Conservation (phyloP, 163 green algal genomes). For the Trebouxia gelatinosa region DNA sequence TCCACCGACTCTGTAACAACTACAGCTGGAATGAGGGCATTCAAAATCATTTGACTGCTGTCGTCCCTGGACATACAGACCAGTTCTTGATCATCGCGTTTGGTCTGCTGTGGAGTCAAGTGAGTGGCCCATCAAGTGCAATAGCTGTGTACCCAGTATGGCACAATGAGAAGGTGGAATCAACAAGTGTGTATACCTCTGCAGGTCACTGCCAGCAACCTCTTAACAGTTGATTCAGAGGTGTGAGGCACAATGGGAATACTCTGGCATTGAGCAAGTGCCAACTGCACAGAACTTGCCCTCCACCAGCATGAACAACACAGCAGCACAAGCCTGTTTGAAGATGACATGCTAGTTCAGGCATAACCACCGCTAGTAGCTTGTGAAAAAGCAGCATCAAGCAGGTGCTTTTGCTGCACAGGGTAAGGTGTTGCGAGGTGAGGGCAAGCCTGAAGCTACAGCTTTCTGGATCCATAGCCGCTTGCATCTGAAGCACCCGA, state of each 20-base stretch:
- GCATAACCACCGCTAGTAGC: too few species aligned
- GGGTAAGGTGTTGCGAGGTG: slow-evolving; percentile 15
- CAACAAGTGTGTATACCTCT: too few species aligned
- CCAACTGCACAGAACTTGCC: too few species aligned
- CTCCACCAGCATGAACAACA: too few species aligned
- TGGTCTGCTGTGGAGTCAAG: slow-evolving; percentile 35
- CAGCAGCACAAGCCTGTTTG: too few species aligned
- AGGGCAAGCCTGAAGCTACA: slow-evolving; percentile 24
- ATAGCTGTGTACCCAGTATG: too few species aligned
- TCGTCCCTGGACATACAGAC: slow-evolving; percentile 26
- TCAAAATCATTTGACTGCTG: slow-evolving; percentile 36
- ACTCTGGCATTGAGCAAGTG: too few species aligned
- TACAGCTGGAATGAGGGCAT: slow-evolving; percentile 18
- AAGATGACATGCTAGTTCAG: too few species aligned
- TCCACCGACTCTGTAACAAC: slow-evolving; percentile 31
- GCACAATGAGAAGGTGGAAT: too few species aligned
- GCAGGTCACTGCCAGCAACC: slow-evolving; percentile 20
- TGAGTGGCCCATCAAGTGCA: too few species aligned
- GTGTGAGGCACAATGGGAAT: too few species aligned
- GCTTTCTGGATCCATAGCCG: slow-evolving; percentile 21
- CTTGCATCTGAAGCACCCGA: slow-evolving; percentile 15
- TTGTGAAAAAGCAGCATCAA: not conserved
- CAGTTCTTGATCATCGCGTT: slow-evolving; percentile 39
- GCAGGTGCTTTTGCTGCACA: not conserved
- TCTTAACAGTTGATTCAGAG: slow-evolving; percentile 14